Percentiles rank a stretch among this genome's conserved stretches.
Conservation (phyloP, 2,329 filamentous ascomycete species). For the Neofusicoccum laricinum region DNA sequence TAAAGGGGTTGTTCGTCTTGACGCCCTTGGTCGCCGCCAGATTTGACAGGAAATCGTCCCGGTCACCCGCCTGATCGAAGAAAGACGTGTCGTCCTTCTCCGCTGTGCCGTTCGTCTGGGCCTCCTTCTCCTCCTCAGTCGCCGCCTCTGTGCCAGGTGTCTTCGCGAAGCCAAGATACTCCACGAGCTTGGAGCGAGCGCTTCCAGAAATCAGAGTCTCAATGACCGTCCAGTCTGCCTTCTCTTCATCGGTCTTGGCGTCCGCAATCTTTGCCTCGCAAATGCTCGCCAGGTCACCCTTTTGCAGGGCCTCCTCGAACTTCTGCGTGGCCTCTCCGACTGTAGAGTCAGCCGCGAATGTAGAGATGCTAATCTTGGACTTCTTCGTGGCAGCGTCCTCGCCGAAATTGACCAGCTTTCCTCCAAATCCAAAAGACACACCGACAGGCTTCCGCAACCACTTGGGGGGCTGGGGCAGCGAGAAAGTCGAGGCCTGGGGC, state of each 20-base stretch:
- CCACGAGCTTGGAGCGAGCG: slow-evolving; percentile 79
- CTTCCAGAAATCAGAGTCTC: slow-evolving; percentile 82
- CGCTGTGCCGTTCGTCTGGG: slow-evolving; percentile 44
- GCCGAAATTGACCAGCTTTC: slow-evolving; percentile 79
- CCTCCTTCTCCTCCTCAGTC: slow-evolving; percentile 42
- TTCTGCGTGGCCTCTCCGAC: slow-evolving; percentile 80
- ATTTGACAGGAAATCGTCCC: slow-evolving; percentile 82
- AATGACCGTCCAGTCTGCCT: slow-evolving; percentile 93
- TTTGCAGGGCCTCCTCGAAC: slow-evolving; percentile 79
- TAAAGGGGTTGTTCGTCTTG: slow-evolving; percentile 92
- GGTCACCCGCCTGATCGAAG: slow-evolving; percentile 68
- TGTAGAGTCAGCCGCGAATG: slow-evolving; percentile 83
- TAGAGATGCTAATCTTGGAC: slow-evolving; percentile 79
- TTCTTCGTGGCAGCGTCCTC: slow-evolving; percentile 59
- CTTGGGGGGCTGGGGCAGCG: slow-evolving; percentile 77
- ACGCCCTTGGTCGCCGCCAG: slow-evolving; percentile 84
- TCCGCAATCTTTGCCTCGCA: slow-evolving; percentile 75
- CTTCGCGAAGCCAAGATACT: slow-evolving; percentile 83
- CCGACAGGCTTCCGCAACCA: slow-evolving; percentile 86
- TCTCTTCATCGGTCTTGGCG: slow-evolving; percentile 83
- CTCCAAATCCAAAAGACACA: slow-evolving; percentile 92
- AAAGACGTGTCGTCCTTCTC: slow-evolving; percentile 63
- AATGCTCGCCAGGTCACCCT: slow-evolving; percentile 73
- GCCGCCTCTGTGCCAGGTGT: slow-evolving; percentile 45
- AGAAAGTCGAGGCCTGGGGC: slow-evolving; percentile 86